phyloP scores from a whole-genome alignment of 1,284 basidiomycete species.

The Clitocybe nebularis region DNA sequence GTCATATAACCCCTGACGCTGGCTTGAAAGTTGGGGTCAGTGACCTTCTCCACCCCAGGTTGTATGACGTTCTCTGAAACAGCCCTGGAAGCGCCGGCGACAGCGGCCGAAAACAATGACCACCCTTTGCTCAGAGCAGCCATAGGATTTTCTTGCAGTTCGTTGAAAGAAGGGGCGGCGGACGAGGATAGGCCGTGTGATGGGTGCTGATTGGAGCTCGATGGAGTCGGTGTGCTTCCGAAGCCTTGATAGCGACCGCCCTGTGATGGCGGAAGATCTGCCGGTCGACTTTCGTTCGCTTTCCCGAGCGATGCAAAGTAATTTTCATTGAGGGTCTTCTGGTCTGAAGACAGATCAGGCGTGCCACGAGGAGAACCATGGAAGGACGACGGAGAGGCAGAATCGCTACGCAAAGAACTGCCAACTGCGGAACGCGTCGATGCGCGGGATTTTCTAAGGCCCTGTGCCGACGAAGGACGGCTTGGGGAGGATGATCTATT shows the following conservation, averaged over 20 bases:
- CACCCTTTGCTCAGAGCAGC: slow-evolving; percentile 81
- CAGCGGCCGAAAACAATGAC: slow-evolving; percentile 75
- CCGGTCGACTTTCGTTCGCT: slow-evolving; percentile 65
- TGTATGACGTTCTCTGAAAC: slow-evolving; percentile 79
- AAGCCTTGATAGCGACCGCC: slow-evolving; percentile 85
- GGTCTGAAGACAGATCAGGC: slow-evolving; percentile 41
- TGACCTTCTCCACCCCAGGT: slow-evolving; percentile 73
- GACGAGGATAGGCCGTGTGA: slow-evolving; percentile 66
- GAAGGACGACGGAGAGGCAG: slow-evolving; percentile 52
- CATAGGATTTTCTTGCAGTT: slow-evolving; percentile 78
- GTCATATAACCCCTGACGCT: slow-evolving; percentile 66
- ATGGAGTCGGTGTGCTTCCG: slow-evolving; percentile 63
- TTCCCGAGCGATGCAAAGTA: slow-evolving; percentile 75
- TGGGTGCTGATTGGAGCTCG: slow-evolving; percentile 43
- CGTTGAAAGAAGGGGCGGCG: slow-evolving; percentile 63
- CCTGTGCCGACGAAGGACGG: slow-evolving; percentile 64
- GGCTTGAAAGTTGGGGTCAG: slow-evolving; percentile 73
- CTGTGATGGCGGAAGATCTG: slow-evolving; percentile 77
- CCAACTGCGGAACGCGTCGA: slow-evolving; percentile 50
- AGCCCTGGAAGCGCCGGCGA: slow-evolving; percentile 68
- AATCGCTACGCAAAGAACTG: slow-evolving; percentile 44
- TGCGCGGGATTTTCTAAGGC: slow-evolving; percentile 72
- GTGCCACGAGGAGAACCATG: slow-evolving; percentile 43
- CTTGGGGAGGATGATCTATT: slow-evolving; percentile 41
- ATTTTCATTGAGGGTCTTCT: slow-evolving; percentile 71